Evolutionary conservation across 2,329 filamentous ascomycete species (phyloP), one percentile per base, ranked within the genome.

Genomic region (Mycosphaerella sp.): DNA sequence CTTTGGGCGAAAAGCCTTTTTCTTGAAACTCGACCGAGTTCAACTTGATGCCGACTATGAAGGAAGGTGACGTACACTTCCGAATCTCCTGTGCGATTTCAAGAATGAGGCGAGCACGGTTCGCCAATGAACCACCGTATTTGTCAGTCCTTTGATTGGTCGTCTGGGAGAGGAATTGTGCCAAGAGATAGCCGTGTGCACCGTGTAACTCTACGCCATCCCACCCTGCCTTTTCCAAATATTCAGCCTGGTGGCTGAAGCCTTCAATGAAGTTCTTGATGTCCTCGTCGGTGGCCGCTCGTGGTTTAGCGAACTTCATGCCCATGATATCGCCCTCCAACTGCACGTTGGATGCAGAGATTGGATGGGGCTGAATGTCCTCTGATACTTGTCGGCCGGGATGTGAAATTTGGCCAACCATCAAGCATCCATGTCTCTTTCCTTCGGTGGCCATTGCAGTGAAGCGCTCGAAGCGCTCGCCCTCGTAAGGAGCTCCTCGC

Each of bases 211-310:
- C 55, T 16, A 75, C 63, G 35, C 77, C 77, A 54, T 78, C 75
- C 49, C 67, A 86, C 2, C 83, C 82, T 0, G 80, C 81, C 62
- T 79, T 79, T 52, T 84, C 74, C 4, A 80, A 69, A 56, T 77
- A 85, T 59, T 80, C 77, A 0, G 81, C 80, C 0, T 80, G 75
- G 59, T 85, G 77, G 0, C 78, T 78, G 59, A 83, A 86, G 2
- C 75, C 75, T 17, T 79, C 73, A n/a, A 82, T 73, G n/a, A 86
- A 64, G 12, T 69, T 63, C 34, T 72, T 63, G 57, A 86, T 80
- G 43, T 84, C 80, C 12, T 73, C 70, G 18, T 76, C 67, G 0
- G 75, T 76, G 25, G 77, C 78, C 1, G 77, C 71, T 35, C 74
- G 74, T 0, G 79, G 79, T 62, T 77, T 76, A 2, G 68, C 76